Evolutionary conservation across 139 green algal genomes (phyloP).

Genomic region (Chlamydomonas applanata): DNA sequence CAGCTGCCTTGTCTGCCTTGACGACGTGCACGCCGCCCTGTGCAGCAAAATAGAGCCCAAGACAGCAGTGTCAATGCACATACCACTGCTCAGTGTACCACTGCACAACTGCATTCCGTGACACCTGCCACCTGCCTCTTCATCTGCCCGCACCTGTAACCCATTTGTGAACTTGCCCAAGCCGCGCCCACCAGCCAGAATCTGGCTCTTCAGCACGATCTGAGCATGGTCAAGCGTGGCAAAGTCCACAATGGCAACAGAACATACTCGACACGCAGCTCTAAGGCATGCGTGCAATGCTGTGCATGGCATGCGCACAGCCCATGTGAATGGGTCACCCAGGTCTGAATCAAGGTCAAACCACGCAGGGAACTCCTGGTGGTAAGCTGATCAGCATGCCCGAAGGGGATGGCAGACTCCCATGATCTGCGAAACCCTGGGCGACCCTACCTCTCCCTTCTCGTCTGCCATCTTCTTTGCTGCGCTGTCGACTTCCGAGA

Average conservation of each 20-base stretch:
- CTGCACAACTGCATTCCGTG: too few species aligned
- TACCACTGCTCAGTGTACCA: too few species aligned
- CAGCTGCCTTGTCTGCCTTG: constrained; percentile 56
- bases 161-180: constrained; percentile 94
- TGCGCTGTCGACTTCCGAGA: constrained; percentile 75
- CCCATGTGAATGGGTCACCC: not conserved
- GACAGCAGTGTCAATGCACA: too few species aligned
- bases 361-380: not conserved
- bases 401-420: too few species aligned
- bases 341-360: not conserved
- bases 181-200: constrained; percentile 93
- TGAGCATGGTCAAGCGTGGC: constrained; percentile 17
- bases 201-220: constrained; percentile 96
- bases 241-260: too few species aligned
- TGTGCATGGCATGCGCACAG: not conserved
- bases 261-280: not conserved
- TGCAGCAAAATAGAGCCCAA: too few species aligned
- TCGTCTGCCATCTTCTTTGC: constrained; percentile 73
- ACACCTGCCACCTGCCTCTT: too few species aligned
- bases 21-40: constrained; percentile 96
- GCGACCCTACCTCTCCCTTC: constrained; percentile 65
- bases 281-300: not conserved
- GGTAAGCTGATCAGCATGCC: too few species aligned
- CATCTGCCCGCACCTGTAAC: constrained; percentile 57
- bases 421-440: not conserved